phyloP scores from a whole-genome alignment of 2,329 filamentous ascomycete genomes.

The Exophiala aquamarina region DNA sequence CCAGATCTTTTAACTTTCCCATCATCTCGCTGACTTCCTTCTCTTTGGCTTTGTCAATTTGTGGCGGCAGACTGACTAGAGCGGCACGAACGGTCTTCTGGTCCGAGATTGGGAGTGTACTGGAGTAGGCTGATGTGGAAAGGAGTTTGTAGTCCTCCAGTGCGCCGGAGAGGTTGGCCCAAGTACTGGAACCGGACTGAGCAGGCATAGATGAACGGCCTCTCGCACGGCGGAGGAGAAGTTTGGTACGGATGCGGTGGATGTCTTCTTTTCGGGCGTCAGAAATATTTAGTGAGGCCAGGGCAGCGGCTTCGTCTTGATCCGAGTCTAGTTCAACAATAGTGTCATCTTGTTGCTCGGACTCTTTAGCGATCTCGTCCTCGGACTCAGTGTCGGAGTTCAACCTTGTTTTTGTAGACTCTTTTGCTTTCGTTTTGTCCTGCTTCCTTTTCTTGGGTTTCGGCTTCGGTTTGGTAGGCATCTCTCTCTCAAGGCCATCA shows the following conservation, averaged over 20 bases:
- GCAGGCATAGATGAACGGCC: constrained; percentile 65
- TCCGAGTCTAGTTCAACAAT: constrained; percentile 54
- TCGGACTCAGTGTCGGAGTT: constrained; percentile 23
- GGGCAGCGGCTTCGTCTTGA: constrained; percentile 37
- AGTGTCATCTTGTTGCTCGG: constrained; percentile 33
- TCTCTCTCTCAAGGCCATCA: constrained; percentile 67
- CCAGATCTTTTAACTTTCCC: constrained; percentile 89
- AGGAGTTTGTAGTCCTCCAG: constrained; percentile 73
- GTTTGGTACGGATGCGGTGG: constrained; percentile 75
- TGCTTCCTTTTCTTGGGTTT: constrained; percentile 29
- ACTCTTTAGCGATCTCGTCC: constrained; percentile 29
- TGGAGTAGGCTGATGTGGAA: constrained; percentile 30
- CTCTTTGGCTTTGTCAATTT: constrained; percentile 76
- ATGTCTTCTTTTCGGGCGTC: constrained; percentile 62
- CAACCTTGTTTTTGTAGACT: constrained; percentile 5
- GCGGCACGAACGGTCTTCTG: constrained; percentile 66
- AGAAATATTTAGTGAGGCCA: constrained; percentile 43
- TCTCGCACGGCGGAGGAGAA: constrained; percentile 74
- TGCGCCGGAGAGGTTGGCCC: constrained; percentile 76
- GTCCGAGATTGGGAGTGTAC: constrained; percentile 66
- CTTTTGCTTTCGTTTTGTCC: constrained; percentile 30
- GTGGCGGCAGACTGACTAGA: constrained; percentile 64
- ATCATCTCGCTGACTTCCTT: constrained; percentile 95
- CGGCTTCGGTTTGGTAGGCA: constrained; percentile 38
- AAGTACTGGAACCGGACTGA: constrained; percentile 47